These are phyloP conservation scores for Boletus coccyginus DNA, from an alignment of 768 basidiomycete genomes.

Conservation along the genomic window DNA sequence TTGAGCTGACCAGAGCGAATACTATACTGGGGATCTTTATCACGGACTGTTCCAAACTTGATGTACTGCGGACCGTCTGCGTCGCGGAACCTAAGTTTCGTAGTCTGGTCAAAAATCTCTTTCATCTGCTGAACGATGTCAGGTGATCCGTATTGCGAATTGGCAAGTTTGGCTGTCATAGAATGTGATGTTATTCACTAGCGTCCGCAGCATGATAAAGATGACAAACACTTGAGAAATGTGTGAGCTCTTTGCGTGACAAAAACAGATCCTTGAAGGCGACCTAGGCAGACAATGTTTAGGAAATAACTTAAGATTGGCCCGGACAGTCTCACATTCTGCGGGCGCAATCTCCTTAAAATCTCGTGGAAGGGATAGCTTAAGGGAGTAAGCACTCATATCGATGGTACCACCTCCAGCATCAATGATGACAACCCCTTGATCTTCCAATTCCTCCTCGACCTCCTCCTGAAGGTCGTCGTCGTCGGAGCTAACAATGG, in stretches of 20 bases:
- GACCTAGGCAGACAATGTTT: slow-evolving; percentile 22
- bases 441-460: slow-evolving; percentile 8
- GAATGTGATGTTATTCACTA: neutral
- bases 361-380: slow-evolving; percentile 12
- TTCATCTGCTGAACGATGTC: slow-evolving; percentile 32
- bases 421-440: slow-evolving; percentile 39
- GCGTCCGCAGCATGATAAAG: neutral
- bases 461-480: neutral
- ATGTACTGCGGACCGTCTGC: slow-evolving; percentile 34
- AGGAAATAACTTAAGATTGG: neutral
- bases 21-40: slow-evolving; percentile 31
- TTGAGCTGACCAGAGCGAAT: slow-evolving; percentile 38
- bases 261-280: slow-evolving; percentile 37
- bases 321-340: slow-evolving; percentile 21
- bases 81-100: slow-evolving; percentile 40
- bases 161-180: slow-evolving; percentile 22
- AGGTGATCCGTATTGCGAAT: slow-evolving; percentile 23
- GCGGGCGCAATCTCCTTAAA: slow-evolving; percentile 36
- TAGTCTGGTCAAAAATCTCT: slow-evolving; percentile 31
- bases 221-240: slow-evolving; percentile 26
- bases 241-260: slow-evolving; percentile 29
- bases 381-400: slow-evolving; percentile 36
- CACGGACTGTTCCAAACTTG: slow-evolving; percentile 37
- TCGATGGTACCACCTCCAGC: slow-evolving; percentile 25
- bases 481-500: neutral